Percentiles rank a stretch among this genome's conserved stretches.
Conservation (phyloP, 1,139 yeast species). For the Yamadazyma epiphylla region DNA sequence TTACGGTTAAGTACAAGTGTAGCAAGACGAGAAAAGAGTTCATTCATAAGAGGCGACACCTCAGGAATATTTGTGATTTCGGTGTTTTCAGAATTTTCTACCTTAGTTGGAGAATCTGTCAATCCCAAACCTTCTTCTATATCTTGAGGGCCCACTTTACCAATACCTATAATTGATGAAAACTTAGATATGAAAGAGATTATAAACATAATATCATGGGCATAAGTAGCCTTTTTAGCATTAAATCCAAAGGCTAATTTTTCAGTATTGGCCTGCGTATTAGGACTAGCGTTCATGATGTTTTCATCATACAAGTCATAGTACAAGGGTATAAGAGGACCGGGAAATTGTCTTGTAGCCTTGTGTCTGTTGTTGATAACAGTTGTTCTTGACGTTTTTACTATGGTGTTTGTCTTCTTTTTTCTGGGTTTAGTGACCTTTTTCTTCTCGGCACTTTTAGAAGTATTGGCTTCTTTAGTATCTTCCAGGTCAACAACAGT, state of each 20-base stretch:
- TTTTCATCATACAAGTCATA: constrained; percentile 41
- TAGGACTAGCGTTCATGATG: constrained; percentile 16
- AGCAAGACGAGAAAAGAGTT: constrained; percentile 31
- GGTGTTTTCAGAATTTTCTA: constrained; percentile 9
- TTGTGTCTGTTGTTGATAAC: constrained; percentile 26
- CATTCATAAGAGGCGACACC: constrained; percentile 32
- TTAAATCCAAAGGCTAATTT: constrained; percentile 28
- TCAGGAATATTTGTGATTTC: constrained; percentile 11
- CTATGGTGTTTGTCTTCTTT: constrained; percentile 3
- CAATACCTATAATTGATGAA: constrained; percentile 24
- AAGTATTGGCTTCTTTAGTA: constrained; percentile 1
- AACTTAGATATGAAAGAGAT: constrained; percentile 45
- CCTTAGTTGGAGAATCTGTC: not conserved
- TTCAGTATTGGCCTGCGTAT: constrained; percentile 17
- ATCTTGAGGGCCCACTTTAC: constrained; percentile 42
- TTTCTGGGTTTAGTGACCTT: constrained; percentile 1
- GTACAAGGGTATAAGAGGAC: constrained; percentile 34
- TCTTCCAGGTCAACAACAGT: not conserved
- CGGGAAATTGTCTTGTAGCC: constrained; percentile 35
- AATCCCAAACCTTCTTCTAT: constrained; percentile 48
- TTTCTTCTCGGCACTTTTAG: constrained; percentile 3
- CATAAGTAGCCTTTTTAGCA: constrained; percentile 32
- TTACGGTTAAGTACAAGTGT: constrained; percentile 41
- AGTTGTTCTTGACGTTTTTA: constrained; percentile 26
- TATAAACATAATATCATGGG: constrained; percentile 40